phyloP scores from a whole-genome alignment of 345 rosid species.

The Cardamine occulta region DNA sequence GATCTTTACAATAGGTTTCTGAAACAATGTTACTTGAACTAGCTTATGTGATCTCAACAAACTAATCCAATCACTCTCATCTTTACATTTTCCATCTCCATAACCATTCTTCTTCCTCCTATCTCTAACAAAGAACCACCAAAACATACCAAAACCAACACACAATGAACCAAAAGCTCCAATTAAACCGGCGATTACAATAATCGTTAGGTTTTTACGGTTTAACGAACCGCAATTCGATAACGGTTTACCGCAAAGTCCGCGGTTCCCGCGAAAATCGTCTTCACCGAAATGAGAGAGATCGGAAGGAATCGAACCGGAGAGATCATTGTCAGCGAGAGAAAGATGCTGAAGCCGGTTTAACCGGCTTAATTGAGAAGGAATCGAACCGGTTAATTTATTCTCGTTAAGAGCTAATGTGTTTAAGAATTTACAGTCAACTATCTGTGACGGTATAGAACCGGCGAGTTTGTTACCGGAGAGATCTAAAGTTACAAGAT shows the following conservation, averaged over 20 bases:
- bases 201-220: slow-evolving; percentile 50
- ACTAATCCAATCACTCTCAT: slow-evolving; percentile 58
- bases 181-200: slow-evolving; percentile 49
- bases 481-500: slow-evolving; percentile 55
- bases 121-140: slow-evolving; percentile 54
- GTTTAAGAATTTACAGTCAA: slow-evolving; percentile 56
- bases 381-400: slow-evolving; percentile 58
- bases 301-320: slow-evolving; percentile 58
- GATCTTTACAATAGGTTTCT: slow-evolving; percentile 62
- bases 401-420: slow-evolving; percentile 48
- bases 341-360: slow-evolving; percentile 54
- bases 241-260: slow-evolving; percentile 61
- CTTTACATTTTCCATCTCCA: slow-evolving; percentile 47
- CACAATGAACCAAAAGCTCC: slow-evolving; percentile 53
- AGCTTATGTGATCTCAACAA: slow-evolving; percentile 58
- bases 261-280: slow-evolving; percentile 48
- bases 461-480: slow-evolving; percentile 58
- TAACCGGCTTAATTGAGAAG: slow-evolving; percentile 52
- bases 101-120: slow-evolving; percentile 46
- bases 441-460: slow-evolving; percentile 54
- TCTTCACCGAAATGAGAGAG: slow-evolving; percentile 44
- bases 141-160: slow-evolving; percentile 54
- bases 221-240: slow-evolving; percentile 54
- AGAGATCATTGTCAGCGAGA: slow-evolving; percentile 50
- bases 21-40: slow-evolving; percentile 65